Percentiles rank a stretch among this genome's conserved stretches.
These are phyloP conservation scores for Trypanosoma theileri DNA, from an alignment of 208 protist genomes.

Conservation along the genomic window DNA sequence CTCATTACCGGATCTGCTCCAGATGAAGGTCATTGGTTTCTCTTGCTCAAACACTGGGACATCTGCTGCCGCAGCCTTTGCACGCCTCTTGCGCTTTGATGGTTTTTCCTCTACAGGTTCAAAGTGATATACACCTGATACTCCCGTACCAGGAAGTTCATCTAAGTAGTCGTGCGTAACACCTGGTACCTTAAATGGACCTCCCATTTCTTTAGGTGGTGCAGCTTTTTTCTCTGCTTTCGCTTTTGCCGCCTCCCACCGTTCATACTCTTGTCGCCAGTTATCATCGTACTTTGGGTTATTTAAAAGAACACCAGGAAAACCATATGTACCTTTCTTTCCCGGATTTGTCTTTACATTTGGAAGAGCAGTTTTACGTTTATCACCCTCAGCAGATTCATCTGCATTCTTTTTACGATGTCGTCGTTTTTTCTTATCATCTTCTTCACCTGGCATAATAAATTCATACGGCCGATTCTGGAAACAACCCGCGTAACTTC, in stretches of 20 bases:
- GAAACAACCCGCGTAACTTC: slow-evolving; percentile 86
- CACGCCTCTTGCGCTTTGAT: slow-evolving; percentile 33
- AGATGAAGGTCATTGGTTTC: slow-evolving; percentile 50
- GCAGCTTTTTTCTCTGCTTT: slow-evolving; percentile 19
- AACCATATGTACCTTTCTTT: slow-evolving; percentile 87
- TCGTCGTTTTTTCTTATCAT: slow-evolving; percentile 33
- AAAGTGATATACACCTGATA: slow-evolving; percentile 71
- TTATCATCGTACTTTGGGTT: slow-evolving; percentile 70
- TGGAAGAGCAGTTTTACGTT: slow-evolving; percentile 38
- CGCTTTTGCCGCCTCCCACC: slow-evolving; percentile 28
- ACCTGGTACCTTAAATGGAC: slow-evolving; percentile 50
- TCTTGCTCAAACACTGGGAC: slow-evolving; percentile 24
- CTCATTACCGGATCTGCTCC: slow-evolving; percentile 37
- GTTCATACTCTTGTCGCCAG: slow-evolving; percentile 35
- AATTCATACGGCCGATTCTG: slow-evolving; percentile 74
- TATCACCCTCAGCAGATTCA: slow-evolving; percentile 13
- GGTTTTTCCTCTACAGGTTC: slow-evolving; percentile 37
- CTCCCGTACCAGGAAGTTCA: slow-evolving; percentile 70
- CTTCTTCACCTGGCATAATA: slow-evolving; percentile 65
- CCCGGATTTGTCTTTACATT: slow-evolving; percentile 79
- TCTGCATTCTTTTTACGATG: slow-evolving; percentile 21
- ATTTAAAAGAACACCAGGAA: slow-evolving; percentile 60
- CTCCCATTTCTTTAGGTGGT: slow-evolving; percentile 27
- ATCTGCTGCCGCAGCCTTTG: slow-evolving; percentile 10
- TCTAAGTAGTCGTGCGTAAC: slow-evolving; percentile 70